A percentile compares a stretch with the other conserved stretches of the same genome.
phyloP scores from a whole-genome alignment of 805 yeast genomes.

The Metschnikowia rubicola region DNA sequence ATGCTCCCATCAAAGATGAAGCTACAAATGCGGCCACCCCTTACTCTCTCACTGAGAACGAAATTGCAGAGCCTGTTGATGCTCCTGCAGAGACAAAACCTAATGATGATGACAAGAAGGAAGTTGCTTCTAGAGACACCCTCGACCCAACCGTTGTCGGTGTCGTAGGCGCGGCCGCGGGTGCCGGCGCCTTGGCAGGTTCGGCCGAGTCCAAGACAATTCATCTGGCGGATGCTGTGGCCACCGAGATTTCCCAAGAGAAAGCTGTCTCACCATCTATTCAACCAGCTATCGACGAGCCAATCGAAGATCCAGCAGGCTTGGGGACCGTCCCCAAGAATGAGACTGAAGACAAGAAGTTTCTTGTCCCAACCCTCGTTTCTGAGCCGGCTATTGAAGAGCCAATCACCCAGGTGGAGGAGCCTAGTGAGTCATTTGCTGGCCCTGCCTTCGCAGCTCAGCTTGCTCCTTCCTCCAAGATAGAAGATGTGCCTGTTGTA shows the following conservation, averaged over 20 bases:
- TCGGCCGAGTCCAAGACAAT: neutral
- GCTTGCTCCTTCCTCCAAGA: conserved; percentile 6
- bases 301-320: conserved; percentile 5
- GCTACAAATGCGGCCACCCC: neutral
- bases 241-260: conserved; percentile 4
- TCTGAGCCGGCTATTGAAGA: conserved; percentile 6
- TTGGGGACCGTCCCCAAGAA: neutral
- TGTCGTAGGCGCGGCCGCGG: conserved; percentile 17
- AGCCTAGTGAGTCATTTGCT: neutral
- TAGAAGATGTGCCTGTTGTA: conserved; percentile 3
- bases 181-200: conserved; percentile 9
- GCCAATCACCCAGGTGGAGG: neutral
- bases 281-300: conserved; percentile 12
- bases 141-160: conserved; percentile 18
- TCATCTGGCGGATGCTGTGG: conserved; percentile 7
- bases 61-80: conserved; percentile 1
- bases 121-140: conserved; percentile 5
- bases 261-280: conserved; percentile 7
- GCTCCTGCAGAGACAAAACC: conserved; percentile 8
- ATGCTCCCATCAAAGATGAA: conserved; percentile 4
- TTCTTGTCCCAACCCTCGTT: neutral
- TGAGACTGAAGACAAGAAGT: neutral
- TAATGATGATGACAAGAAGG: conserved; percentile 5
- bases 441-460: conserved; percentile 3
- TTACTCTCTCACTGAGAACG: conserved; percentile 5